phyloP scores from a whole-genome alignment of 202 grass and related monocot genomes.

The Panicum virgatum region DNA sequence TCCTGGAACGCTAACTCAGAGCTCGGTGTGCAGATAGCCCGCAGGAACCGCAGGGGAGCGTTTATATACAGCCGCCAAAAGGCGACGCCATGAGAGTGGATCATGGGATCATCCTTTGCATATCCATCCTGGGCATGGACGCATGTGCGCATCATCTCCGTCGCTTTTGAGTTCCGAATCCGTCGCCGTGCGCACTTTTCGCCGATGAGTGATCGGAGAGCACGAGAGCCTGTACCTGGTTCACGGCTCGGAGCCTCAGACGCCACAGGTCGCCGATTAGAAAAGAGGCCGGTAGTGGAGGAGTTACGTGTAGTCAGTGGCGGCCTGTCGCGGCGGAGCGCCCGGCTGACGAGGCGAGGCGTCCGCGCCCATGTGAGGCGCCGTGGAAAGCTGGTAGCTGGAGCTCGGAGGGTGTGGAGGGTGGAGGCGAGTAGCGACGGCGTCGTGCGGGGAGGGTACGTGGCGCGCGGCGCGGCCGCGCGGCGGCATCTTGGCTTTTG shows the following conservation, averaged over 20 bases:
- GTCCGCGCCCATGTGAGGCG: conserved; percentile 64
- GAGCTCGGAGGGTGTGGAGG: not conserved
- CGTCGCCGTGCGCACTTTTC: conserved; percentile 27
- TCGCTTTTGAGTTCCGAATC: conserved; percentile 23
- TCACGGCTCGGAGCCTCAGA: conserved; percentile 23
- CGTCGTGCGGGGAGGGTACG: conserved; percentile 20
- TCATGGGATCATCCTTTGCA: conserved; percentile 8
- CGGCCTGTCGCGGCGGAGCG: conserved; percentile 28
- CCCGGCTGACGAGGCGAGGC: conserved; percentile 36
- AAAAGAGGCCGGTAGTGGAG: conserved; percentile 37
- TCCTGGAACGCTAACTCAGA: conserved; percentile 5
- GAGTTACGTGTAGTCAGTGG: conserved; percentile 37
- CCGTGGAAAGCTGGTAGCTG: conserved; percentile 49
- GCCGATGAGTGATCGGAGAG: not conserved
- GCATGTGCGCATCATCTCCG: conserved; percentile 22
- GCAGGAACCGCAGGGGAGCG: not conserved
- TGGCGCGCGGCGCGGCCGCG: conserved; percentile 29
- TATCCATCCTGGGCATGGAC: conserved; percentile 7
- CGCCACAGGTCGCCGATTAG: not conserved
- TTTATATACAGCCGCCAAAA: conserved; percentile 31
- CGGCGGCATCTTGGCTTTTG: conserved; percentile 16
- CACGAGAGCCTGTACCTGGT: not conserved
- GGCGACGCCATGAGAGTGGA: not conserved
- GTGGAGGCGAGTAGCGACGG: conserved; percentile 38
- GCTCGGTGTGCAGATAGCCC: conserved; percentile 11